Percentiles rank a stretch among this genome's conserved stretches.
phyloP scores from a whole-genome alignment of 805 yeast species.

The Candida mattraensis region DNA sequence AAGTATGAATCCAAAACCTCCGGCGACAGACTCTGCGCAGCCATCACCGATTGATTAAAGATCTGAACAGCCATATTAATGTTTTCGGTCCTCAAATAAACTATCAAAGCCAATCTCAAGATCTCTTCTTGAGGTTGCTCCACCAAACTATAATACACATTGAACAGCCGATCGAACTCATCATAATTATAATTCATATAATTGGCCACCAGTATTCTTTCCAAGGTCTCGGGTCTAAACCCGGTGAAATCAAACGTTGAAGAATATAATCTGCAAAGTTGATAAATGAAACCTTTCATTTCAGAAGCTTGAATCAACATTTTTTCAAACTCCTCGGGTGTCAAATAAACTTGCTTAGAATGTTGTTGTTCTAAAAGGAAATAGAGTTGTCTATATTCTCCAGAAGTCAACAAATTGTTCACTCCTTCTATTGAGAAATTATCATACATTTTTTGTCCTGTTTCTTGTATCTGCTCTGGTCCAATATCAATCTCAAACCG shows the following conservation, averaged over 20 bases:
- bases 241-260: constrained; percentile 17
- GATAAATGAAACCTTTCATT: constrained; percentile 21
- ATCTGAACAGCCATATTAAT: constrained; percentile 29
- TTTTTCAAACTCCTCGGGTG: constrained; percentile 26
- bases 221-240: constrained; percentile 15
- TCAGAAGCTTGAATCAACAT: constrained; percentile 19
- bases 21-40: constrained; percentile 16
- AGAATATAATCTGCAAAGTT: constrained; percentile 19
- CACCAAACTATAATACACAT: constrained; percentile 14
- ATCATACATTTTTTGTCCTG: too few relatives aligned
- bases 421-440: too few relatives aligned
- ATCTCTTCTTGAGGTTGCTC: constrained; percentile 17
- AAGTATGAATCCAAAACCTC: constrained; percentile 23
- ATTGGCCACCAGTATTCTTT: constrained; percentile 20
- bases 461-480: too few relatives aligned
- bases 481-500: too few relatives aligned
- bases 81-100: constrained; percentile 27
- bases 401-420: constrained; percentile 1
- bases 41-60: constrained; percentile 30
- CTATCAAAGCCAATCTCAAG: constrained; percentile 24
- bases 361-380: constrained; percentile 8
- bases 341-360: constrained; percentile 11
- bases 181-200: constrained; percentile 22
- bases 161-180: constrained; percentile 25
- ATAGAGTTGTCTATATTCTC: constrained; percentile 1